Conservation (phyloP, 495 filamentous ascomycete species). For the Aspergillus carlsbadensis region DNA sequence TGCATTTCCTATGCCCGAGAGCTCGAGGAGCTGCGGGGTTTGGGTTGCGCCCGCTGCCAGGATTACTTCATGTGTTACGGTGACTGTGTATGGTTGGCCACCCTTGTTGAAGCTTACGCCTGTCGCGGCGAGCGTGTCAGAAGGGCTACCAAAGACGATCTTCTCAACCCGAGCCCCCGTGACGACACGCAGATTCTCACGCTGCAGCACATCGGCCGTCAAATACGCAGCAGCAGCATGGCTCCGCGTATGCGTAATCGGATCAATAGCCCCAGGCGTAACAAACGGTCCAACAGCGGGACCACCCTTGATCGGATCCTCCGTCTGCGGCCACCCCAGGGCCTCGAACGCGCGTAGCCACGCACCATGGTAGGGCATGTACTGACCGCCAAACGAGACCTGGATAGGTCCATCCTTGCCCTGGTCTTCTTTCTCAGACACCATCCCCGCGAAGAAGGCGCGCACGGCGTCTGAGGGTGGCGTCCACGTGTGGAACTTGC, state of each 20-base stretch:
- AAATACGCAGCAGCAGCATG: conserved; percentile 49
- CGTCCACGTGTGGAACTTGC: conserved; percentile 42
- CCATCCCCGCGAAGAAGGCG: neutral
- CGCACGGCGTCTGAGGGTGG: conserved; percentile 17
- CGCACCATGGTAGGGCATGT: conserved; percentile 40
- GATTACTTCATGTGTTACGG: conserved; percentile 36
- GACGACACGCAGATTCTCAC: conserved; percentile 48
- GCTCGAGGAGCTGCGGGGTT: conserved; percentile 39
- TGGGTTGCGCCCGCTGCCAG: conserved; percentile 14
- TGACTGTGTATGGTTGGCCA: conserved; percentile 18
- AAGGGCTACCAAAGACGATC: conserved; percentile 33
- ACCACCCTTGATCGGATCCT: conserved; percentile 10
- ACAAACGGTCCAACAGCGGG: conserved; percentile 4
- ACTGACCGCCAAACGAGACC: conserved; percentile 35
- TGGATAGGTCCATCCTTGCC: conserved; percentile 45
- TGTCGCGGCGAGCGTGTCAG: conserved; percentile 3
- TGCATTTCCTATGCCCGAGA: conserved; percentile 52
- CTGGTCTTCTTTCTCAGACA: conserved; percentile 23
- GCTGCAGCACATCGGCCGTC: conserved; percentile 32
- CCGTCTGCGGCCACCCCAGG: conserved; percentile 31
- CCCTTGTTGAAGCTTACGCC: conserved; percentile 34
- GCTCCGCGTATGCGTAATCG: conserved; percentile 44
- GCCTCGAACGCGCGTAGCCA: conserved; percentile 49
- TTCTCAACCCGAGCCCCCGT: conserved; percentile 45
- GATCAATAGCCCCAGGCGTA: conserved; percentile 30